phyloP scores from a whole-genome alignment of 2,329 filamentous ascomycete genomes.

The Metarhizium anisopliae region DNA sequence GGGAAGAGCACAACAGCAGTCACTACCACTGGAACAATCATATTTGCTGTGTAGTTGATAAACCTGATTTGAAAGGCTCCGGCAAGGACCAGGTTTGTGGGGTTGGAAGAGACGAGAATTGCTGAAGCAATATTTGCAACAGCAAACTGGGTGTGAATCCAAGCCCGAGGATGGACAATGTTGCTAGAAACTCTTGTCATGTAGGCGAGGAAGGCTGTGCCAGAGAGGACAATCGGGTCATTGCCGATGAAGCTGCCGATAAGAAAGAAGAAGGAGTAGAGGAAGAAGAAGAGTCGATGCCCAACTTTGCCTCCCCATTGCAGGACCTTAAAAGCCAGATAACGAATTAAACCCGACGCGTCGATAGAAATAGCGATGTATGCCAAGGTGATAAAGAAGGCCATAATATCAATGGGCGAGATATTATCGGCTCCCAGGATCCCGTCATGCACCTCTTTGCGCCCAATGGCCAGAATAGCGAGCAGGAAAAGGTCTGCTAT shows the following conservation, averaged over 20 bases:
- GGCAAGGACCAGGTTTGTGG: conserved; percentile 66
- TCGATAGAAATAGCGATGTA: conserved; percentile 74
- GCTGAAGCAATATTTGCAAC: conserved; percentile 67
- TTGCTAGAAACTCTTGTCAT: conserved; percentile 70
- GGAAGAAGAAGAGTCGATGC: conserved; percentile 60
- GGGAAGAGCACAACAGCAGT: conserved; percentile 62
- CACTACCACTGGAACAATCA: conserved; percentile 63
- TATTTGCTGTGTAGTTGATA: conserved; percentile 66
- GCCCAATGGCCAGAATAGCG: conserved; percentile 59
- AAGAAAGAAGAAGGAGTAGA: conserved; percentile 63
- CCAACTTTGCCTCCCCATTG: conserved; percentile 59
- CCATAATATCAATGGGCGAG: conserved; percentile 62
- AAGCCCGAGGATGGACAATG: conserved; percentile 60
- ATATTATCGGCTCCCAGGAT: conserved; percentile 59
- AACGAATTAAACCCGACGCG: conserved; percentile 64
- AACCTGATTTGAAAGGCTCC: conserved; percentile 66
- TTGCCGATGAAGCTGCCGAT: conserved; percentile 64
- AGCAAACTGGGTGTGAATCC: conserved; percentile 66
- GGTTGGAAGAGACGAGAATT: conserved; percentile 69
- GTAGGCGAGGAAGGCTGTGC: conserved; percentile 66
- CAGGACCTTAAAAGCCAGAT: conserved; percentile 60
- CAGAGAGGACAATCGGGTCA: conserved; percentile 66
- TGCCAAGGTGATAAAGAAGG: conserved; percentile 63
- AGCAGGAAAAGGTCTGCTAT: conserved; percentile 64
- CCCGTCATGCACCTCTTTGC: conserved; percentile 58